Base-by-base conservation (phyloP, 768 basidiomycete genomes). In the Kwoniella sp. region DNA sequence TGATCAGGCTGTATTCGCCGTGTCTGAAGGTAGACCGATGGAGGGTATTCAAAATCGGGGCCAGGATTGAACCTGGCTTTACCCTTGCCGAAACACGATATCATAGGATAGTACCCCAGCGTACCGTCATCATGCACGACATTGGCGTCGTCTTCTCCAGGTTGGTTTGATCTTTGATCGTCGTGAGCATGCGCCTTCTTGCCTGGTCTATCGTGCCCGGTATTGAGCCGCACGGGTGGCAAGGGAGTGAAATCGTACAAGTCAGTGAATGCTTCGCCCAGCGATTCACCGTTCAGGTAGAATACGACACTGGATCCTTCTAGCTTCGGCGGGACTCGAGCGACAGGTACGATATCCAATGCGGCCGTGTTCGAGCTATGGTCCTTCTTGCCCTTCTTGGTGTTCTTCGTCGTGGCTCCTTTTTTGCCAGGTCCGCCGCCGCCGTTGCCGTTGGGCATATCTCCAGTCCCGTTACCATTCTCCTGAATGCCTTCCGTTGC, bases 91-190 rank as follows among this genome's bases (percentile, higher is more conserved):
- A 92, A 99, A 38, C 95, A 84, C 3, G 92, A 95, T 69, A 96
- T 86, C 82, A 97, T 89, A 0, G 95, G 93, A 78, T 93, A 98
- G 81, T 99, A 99, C 0, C 96, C 96, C 5, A 96, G 82, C 22
- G 90, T 88, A 22, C 95, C 96, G 78, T 99, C 96, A 78, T 99
- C 93, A 73, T 92, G 91, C 2, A 86, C 15, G 86, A 62, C 30
- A 67, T 93, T 93, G 81, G 91, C 90, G 26, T 76, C 70, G 20
- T 73, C 68, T 13, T 45, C 41, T 45, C 41, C 41, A 3, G 41
- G 11, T 45, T 53, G 41, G 15, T 7, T 3, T 9, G 65, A 59
- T 23, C 29, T 17, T 45, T 9, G 17, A 45, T 45, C 8, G 20
- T 17, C 41, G 15, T 45, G 41, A 17, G 3, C 26, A 58, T 68